Base-by-base conservation (phyloP, 2,329 filamentous ascomycete genomes). In the Diaporthe caulivora region DNA sequence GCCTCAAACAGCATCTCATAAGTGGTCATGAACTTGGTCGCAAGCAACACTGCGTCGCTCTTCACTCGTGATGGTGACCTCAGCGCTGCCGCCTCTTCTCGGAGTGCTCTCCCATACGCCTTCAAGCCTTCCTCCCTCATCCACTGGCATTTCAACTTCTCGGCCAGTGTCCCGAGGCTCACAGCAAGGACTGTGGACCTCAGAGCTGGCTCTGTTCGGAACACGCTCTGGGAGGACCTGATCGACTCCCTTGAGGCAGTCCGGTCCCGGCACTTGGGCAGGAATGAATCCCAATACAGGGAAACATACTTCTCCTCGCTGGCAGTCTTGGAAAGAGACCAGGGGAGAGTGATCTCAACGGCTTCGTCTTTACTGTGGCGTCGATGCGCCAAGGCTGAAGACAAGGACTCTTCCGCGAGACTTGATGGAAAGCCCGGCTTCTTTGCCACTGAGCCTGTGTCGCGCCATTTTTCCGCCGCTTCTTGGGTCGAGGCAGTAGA, bases 11-110 rank as follows among this genome's bases (percentile, higher is more conserved):
- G 75, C 74, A 77, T 76, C n/a, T 77, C 76, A 70, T 76, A 78
- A 15, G 76, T 72, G 72, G 76, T 78, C 77, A 78, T 78, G 7
- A 78, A 68, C 6, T 76, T 73, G 70, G 75, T 70, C 0, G 77
- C 76, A 2, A 76, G 70, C 10, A 78, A 75, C 11, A 77, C 74
- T 21, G 72, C 70, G 49, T 78, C 77, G 57, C 76, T 77, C 40
- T 62, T 60, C 17, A 72, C 75, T 21, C 72, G 73, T 3, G 72
- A 53, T 8, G 55, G 69, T 11, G 55, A 64, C 44, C 72, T 47
- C n/a, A 78, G 75, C 8, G 76, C 75, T 3, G 70, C 40, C 7
- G 76, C 73, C 44, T 76, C 71, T 29, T 74, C 71, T 29, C 73
- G 53, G 40, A 78, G 71, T 9, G 77, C 77, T 6, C 74, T 70